Evolutionary conservation across 495 filamentous ascomycete species (phyloP).

Genomic region (Viridothelium virens): DNA sequence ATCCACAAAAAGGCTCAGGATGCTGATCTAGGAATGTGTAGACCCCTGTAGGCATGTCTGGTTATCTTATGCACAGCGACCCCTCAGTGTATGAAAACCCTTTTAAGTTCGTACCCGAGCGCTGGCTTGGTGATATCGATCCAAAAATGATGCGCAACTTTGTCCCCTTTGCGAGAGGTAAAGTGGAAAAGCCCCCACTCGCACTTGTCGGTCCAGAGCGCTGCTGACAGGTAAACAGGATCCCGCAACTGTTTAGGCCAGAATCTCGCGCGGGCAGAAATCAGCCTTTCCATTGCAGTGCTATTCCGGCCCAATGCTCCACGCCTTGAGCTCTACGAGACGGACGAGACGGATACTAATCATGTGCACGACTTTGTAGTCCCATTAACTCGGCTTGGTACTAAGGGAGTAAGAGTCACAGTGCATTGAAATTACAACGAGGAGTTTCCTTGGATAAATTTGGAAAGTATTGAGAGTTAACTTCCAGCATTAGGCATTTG

Average conservation of each 20-base stretch:
- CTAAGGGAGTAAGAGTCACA: slow-evolving; percentile 15
- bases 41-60: slow-evolving; percentile 10
- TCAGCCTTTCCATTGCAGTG: slow-evolving; percentile 24
- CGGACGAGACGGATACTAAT: slow-evolving; percentile 11
- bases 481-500: no score
- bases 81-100: slow-evolving; percentile 14
- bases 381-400: background rate
- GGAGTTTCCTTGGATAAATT: no score
- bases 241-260: no score
- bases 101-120: slow-evolving; percentile 11
- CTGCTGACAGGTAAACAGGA: no score
- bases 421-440: background rate
- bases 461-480: no score
- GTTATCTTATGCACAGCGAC: slow-evolving; percentile 16
- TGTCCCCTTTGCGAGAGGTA: slow-evolving; percentile 26
- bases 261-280: slow-evolving; percentile 31
- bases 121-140: slow-evolving; percentile 15
- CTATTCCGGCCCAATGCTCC: background rate
- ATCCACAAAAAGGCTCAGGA: background rate
- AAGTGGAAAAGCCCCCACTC: no score
- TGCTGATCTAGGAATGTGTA: background rate
- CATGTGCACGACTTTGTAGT: slow-evolving; percentile 16
- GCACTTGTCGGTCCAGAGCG: no score
- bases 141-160: slow-evolving; percentile 8
- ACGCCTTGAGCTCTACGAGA: slow-evolving; percentile 16